These are phyloP conservation scores for Zygosaccharomyces kombuchaensis DNA, from an alignment of 805 yeast species.

Conservation along the genomic window DNA sequence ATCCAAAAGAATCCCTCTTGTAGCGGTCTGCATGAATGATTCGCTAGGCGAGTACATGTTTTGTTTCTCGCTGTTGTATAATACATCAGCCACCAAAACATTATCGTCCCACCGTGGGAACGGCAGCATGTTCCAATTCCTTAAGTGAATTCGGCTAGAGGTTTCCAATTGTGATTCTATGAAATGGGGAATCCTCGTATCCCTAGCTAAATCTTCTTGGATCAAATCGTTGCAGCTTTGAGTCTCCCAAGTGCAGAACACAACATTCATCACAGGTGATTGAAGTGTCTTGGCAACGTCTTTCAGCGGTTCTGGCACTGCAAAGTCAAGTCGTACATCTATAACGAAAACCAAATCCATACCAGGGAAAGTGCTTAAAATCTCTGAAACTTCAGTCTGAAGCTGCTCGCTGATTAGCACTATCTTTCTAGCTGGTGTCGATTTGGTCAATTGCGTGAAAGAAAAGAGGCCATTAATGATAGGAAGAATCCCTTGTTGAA, in stretches of 20 bases:
- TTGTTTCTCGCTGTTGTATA: slow-evolving; percentile 25
- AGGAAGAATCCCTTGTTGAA: slow-evolving; percentile 23
- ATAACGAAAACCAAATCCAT: slow-evolving; percentile 25
- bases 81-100: slow-evolving; percentile 20
- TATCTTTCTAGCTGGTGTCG: slow-evolving; percentile 28
- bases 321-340: slow-evolving; percentile 26
- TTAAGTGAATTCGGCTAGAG: slow-evolving; percentile 9
- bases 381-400: slow-evolving; percentile 13
- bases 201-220: slow-evolving; percentile 1
- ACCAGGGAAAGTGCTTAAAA: slow-evolving; percentile 9
- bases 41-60: slow-evolving; percentile 25
- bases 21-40: slow-evolving; percentile 23
- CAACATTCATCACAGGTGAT: slow-evolving; percentile 9
- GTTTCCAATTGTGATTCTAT: slow-evolving; percentile 20
- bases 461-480: slow-evolving; percentile 23
- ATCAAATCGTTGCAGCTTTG: slow-evolving; percentile 12
- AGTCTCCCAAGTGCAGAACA: slow-evolving; percentile 21
- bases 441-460: slow-evolving; percentile 27
- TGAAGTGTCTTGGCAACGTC: slow-evolving; percentile 6
- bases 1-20: slow-evolving; percentile 26
- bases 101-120: slow-evolving; percentile 28
- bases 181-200: slow-evolving; percentile 20
- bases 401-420: slow-evolving; percentile 23
- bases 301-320: slow-evolving; percentile 13
- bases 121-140: slow-evolving; percentile 26